Percentiles rank a stretch among this genome's conserved stretches.
These are phyloP conservation scores for Apiospora pterosperma DNA, from an alignment of 2,329 filamentous ascomycete genomes.

Conservation along the genomic window DNA sequence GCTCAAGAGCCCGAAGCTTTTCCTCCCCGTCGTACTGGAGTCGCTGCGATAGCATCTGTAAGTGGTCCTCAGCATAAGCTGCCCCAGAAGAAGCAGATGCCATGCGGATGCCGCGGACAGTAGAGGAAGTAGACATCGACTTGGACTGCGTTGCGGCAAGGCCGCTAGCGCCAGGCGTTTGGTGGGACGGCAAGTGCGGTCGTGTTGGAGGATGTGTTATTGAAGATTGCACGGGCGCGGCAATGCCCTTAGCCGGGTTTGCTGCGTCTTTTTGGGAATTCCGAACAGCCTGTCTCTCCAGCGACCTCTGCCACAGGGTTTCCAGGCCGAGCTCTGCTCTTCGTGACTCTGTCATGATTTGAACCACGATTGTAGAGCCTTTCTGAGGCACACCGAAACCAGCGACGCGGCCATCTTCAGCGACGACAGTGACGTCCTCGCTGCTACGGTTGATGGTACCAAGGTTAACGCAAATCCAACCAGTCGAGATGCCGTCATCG, in stretches of 20 bases:
- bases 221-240: not conserved
- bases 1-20: constrained; percentile 21
- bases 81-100: not conserved
- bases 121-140: not conserved
- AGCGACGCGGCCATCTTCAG: constrained; percentile 57
- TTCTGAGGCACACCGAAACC: constrained; percentile 65
- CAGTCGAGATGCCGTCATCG: constrained; percentile 86
- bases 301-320: constrained; percentile 42
- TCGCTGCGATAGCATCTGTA: not conserved
- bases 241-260: not conserved
- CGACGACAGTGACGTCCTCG: constrained; percentile 40
- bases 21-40: constrained; percentile 15
- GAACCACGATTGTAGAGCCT: constrained; percentile 53
- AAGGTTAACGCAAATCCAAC: constrained; percentile 94
- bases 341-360: constrained; percentile 54
- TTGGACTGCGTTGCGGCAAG: not conserved
- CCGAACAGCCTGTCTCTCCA: constrained; percentile 12
- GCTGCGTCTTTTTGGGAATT: constrained; percentile 2
- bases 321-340: constrained; percentile 52
- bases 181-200: constrained; percentile 3
- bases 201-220: not conserved
- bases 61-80: not conserved
- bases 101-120: not conserved
- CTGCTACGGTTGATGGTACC: constrained; percentile 62
- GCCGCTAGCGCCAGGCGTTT: not conserved